Base-by-base conservation (phyloP, 2,329 filamentous ascomycete genomes). In the Dactylellina leptospora region DNA sequence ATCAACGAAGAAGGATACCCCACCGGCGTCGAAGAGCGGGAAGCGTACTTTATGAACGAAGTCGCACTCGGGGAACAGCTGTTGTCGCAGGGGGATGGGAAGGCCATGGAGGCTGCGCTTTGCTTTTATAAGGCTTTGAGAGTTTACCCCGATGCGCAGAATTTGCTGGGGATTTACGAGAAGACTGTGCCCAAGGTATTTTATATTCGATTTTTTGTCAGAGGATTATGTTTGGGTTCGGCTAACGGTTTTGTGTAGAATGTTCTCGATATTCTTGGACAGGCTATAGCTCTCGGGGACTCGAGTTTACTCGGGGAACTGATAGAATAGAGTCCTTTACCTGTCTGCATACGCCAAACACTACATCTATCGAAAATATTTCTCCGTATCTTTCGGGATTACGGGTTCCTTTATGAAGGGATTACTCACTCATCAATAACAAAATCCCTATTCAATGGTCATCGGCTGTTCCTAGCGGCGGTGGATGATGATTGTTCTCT, bases 61-160 rank as follows among this genome's bases (percentile, higher is more conserved):
- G 92, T 99, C 75, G 91, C 92, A 77, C 84, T 87, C 79, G 95
- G 95, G 79, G 95, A 99, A 84, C 82, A 85, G 61, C 85, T 97
- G 79, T 13, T 91, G 89, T 79, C 84, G 87, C 77, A 90, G 96
- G 81, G 91, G 92, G 95, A 68, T 18, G 13, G 33, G 0, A 73
- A 85, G 44, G 74, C 76, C 40, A 81, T 96, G 69, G 93, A 97
- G 75, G 91, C 95, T 55, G 93, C 95, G 50, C 84, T 97, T 73
- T 92, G 91, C 81, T 99, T 99, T 83, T 99, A 97, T 87, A 96
- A 93, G 85, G 95, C 93, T 47, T 86, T 99, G 76, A 99, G 97
- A 86, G 95, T 99, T 77, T 99, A 99, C 83, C 95, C 95, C 55
- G 90, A 92, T 78, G 95, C 93, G 9, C 86, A 88, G 77, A 95